Evolutionary conservation across 2,329 filamentous ascomycete genomes (phyloP).

Genomic region (Fusarium chuoi): DNA sequence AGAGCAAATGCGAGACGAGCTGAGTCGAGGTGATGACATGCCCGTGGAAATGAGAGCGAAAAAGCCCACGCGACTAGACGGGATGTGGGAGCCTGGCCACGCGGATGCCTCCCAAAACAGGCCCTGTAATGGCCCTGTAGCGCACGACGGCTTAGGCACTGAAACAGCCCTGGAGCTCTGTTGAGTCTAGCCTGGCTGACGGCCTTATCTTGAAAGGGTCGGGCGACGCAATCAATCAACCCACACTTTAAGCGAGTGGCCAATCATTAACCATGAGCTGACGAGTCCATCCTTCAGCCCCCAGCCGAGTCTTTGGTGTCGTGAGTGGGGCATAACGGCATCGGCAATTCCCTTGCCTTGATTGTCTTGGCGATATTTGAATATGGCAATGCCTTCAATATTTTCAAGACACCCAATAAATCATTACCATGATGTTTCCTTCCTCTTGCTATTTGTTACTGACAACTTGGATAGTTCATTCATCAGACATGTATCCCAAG

Average conservation of each 20-base stretch:
- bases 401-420: not conserved
- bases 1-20: conserved; percentile 1
- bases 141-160: not conserved
- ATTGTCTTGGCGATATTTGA: conserved; percentile 23
- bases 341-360: conserved; percentile 33
- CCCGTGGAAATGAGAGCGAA: conserved; percentile 18
- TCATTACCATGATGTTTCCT: not conserved
- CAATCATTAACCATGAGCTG: conserved; percentile 48
- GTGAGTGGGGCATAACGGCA: conserved; percentile 18
- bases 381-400: not conserved
- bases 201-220: conserved; percentile 14
- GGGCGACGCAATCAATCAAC: conserved; percentile 38
- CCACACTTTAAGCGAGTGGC: conserved; percentile 13
- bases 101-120: conserved; percentile 22
- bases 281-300: conserved; percentile 48
- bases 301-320: conserved; percentile 11
- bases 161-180: conserved; percentile 22
- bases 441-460: not conserved
- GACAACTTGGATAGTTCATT: not conserved
- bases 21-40: conserved; percentile 1
- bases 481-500: not conserved
- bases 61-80: conserved; percentile 21
- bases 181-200: conserved; percentile 12
- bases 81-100: conserved; percentile 32
- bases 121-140: conserved; percentile 16